These are phyloP conservation scores for Tuctoria greenei DNA, from an alignment of 176 grass and related monocot species.

Conservation along the genomic window DNA sequence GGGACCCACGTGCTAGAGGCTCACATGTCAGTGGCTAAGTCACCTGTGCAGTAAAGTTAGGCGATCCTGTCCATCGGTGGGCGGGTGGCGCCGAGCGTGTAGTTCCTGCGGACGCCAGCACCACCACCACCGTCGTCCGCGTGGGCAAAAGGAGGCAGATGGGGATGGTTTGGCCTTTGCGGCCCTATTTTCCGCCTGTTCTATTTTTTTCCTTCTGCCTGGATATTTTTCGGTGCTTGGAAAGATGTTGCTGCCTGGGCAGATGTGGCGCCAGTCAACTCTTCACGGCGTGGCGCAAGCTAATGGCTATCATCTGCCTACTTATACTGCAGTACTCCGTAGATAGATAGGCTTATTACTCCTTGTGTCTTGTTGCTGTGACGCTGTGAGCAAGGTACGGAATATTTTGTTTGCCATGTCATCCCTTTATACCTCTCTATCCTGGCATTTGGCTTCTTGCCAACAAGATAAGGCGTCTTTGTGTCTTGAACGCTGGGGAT, in stretches of 20 bases:
- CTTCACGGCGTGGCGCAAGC: neutral
- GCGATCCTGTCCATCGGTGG: too few relatives aligned
- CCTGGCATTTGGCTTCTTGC: neutral
- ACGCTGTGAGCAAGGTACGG: slow-evolving; percentile 28
- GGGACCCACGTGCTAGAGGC: too few relatives aligned
- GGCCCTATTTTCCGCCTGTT: neutral
- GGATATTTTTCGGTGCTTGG: slow-evolving; percentile 16
- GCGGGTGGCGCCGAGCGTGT: neutral
- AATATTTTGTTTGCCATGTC: slow-evolving; percentile 36
- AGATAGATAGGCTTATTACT: neutral
- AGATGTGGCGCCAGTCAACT: slow-evolving; percentile 31
- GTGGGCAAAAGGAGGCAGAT: slow-evolving; percentile 11
- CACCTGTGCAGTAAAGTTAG: too few relatives aligned
- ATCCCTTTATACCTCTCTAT: neutral
- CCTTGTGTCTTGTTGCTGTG: slow-evolving; percentile 2
- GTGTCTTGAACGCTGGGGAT: neutral
- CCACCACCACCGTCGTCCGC: neutral
- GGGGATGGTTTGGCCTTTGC: slow-evolving; percentile 21
- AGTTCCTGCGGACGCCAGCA: neutral
- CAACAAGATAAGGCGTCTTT: neutral
- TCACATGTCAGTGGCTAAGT: too few relatives aligned
- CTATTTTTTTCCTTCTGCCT: neutral
- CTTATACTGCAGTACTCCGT: too few relatives aligned
- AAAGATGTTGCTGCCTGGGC: neutral
- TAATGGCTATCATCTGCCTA: too few relatives aligned